Evolutionary conservation across 352 stramenopile genomes (phyloP), one percentile per base, ranked within the genome.

Genomic region (Halophytophthora polymorphica): DNA sequence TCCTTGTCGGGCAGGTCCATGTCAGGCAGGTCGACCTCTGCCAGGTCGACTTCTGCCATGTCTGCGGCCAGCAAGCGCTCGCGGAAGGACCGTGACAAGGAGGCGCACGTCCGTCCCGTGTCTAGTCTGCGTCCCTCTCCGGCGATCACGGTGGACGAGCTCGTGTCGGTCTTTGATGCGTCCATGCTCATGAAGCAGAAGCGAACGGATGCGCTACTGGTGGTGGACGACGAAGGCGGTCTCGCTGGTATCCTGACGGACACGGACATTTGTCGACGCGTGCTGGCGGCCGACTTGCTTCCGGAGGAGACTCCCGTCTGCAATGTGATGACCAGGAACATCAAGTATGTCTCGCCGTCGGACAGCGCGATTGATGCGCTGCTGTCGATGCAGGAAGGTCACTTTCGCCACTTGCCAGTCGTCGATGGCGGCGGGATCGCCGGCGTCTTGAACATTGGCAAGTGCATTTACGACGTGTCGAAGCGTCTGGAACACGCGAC

Each of bases 401-500:
- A 96, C 39, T 99, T 99, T 62, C 92, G 94, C 22, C 96, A 99
- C 58, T 64, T 99, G 40, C 97, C 97, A 3, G 97, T 99, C 15
- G 88, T 98, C 0, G 83, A 91, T 6, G 71, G 65, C 22, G 82
- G 82, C 17, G 67, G 63, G 18, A 96, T 99, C 29, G 91, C 95
- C 15, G 97, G 97, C 45, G 72, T 99, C 25, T 68, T 99, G 25
- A 98, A 99, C 73, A 99, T 99, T 73, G 96, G 95, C 14, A 98
- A 98, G 56, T 99, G 97, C 55, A 84, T 99, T 45, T 98, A 99
- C 71, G 96, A 99, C 59, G 96, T 98, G 0, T 98, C 98, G 2
- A 92, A 90, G 60, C 97, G 97, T 6, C 77, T 99, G 3, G 96
- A 99, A 58, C 88, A 93, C 44, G 86, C 82, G 6, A 91, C 73